A percentile compares a stretch with the other conserved stretches of the same genome.
Conservation (phyloP, 75 land plant species). For the Selaginella moellendorffii region DNA sequence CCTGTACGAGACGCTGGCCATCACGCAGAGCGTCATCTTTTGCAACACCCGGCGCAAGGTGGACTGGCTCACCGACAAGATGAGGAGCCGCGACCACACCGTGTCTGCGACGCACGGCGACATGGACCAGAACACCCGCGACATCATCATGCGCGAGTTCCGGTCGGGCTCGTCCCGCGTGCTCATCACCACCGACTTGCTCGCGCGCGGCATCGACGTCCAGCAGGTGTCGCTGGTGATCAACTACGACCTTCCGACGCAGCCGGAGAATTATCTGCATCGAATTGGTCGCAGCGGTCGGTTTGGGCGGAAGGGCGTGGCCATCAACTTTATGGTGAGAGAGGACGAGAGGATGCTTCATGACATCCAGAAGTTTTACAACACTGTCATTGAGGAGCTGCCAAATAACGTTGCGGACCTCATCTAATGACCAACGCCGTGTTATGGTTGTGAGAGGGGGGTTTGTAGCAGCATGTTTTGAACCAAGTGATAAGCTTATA, state of each 20-base stretch:
- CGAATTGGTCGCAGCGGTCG: conserved; percentile 74
- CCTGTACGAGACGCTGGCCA: no score
- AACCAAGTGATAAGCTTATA: no score
- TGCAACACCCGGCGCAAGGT: no score
- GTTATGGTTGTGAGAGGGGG: no score
- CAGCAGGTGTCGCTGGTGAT: no score
- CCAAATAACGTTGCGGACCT: conserved; percentile 49
- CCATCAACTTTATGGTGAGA: conserved; percentile 42
- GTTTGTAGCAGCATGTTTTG: no score
- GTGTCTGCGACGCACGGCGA: no score
- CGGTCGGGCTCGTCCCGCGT: no score
- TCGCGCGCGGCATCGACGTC: no score
- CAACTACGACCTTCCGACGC: conserved; percentile 63
- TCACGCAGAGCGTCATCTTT: no score
- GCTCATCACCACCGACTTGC: no score
- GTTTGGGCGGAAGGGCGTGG: conserved; percentile 54
- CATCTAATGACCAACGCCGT: no score
- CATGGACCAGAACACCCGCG: conserved; percentile 54
- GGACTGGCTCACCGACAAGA: conserved; percentile 44
- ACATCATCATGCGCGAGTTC: conserved; percentile 67
- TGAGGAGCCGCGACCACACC: conserved; percentile 44
- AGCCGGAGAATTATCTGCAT: conserved; percentile 72
- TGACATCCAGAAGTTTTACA: conserved; percentile 61
- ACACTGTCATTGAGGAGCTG: conserved; percentile 44
- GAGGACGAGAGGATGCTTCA: conserved; percentile 57